These are phyloP conservation scores for Alternaria dauci DNA, from an alignment of 2,329 filamentous ascomycete genomes.

Conservation along the genomic window DNA sequence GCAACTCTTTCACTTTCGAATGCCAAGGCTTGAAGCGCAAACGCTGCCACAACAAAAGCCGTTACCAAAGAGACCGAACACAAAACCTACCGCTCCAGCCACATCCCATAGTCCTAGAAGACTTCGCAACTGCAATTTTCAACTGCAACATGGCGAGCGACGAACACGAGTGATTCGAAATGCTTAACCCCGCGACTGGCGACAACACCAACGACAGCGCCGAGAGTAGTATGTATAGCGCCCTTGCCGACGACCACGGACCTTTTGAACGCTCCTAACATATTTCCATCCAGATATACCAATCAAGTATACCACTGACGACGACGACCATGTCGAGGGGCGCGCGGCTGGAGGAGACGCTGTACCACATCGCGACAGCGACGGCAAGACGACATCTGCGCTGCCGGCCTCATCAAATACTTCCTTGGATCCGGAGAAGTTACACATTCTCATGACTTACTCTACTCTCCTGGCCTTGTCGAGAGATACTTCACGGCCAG, in stretches of 20 bases:
- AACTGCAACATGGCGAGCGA: neutral
- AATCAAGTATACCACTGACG: no score
- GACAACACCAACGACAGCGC: neutral
- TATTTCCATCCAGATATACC: neutral
- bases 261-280: neutral
- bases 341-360: neutral
- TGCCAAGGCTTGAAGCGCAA: neutral
- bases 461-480: neutral
- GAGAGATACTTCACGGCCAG: neutral
- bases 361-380: neutral
- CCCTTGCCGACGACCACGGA: no score
- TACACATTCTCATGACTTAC: slow-evolving; percentile 2
- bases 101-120: no score
- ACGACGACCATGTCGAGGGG: neutral
- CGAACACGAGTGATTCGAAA: neutral
- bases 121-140: neutral
- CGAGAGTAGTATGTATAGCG: neutral
- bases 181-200: no score
- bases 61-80: neutral
- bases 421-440: neutral
- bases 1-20: neutral
- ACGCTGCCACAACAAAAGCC: neutral
- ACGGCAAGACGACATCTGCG: neutral
- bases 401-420: neutral
- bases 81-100: neutral